Evolutionary conservation across 176 grass and related monocot genomes (phyloP).

Genomic region (Carex parvula): DNA sequence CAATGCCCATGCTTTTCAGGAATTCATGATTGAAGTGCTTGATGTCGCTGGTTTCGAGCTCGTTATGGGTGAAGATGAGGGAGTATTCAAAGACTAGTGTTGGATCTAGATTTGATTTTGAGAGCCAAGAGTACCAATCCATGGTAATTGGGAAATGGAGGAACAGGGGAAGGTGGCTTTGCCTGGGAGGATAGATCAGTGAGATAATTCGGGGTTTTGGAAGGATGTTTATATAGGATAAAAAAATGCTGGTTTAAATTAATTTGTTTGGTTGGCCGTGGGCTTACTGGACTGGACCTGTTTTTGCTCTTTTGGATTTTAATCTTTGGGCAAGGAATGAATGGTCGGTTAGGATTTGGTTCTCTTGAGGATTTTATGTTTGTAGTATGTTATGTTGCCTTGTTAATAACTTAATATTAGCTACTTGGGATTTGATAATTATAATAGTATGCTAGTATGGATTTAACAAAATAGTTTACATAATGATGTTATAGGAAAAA

Average conservation of each 20-base stretch:
- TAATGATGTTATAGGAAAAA: neutral
- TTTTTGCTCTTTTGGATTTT: slow-evolving; percentile 7
- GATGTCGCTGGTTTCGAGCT: slow-evolving; percentile 58
- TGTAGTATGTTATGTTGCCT: neutral
- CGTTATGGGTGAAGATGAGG: slow-evolving; percentile 57
- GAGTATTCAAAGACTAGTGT: slow-evolving; percentile 57
- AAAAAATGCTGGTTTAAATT: neutral
- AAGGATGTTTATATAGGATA: slow-evolving; percentile 14
- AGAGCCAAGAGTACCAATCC: slow-evolving; percentile 95
- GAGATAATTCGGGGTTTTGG: slow-evolving; percentile 7
- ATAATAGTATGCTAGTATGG: neutral
- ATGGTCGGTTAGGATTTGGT: slow-evolving; percentile 8
- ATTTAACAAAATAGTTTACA: neutral
- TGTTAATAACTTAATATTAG: neutral
- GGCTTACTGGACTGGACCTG: neutral
- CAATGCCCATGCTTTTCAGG: slow-evolving; percentile 73
- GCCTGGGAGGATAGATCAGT: slow-evolving; percentile 10
- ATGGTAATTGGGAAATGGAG: slow-evolving; percentile 24
- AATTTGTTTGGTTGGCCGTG: neutral
- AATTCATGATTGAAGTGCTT: slow-evolving; percentile 72
- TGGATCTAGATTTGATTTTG: slow-evolving; percentile 45
- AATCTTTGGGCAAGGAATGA: neutral
- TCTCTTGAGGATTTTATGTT: neutral
- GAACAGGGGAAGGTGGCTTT: slow-evolving; percentile 6
- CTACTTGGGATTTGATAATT: no score